A percentile compares a stretch with the other conserved stretches of the same genome.
phyloP scores from a whole-genome alignment of 805 yeast species.

The Suhomyces pyralidae region DNA sequence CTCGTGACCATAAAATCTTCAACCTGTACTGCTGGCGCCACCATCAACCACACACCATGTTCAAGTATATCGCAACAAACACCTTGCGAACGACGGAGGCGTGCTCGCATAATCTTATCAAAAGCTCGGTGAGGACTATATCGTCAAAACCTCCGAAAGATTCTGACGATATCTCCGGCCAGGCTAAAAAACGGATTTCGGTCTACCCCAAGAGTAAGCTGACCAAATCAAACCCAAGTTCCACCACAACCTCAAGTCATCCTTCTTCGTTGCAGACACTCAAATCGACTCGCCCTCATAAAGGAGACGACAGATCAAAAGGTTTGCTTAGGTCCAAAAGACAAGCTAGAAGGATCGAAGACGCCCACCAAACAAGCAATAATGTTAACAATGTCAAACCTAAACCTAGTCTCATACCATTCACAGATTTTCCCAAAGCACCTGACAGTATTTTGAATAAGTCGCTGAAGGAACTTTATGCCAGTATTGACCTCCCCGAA shows the following conservation, averaged over 20 bases:
- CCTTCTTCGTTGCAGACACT: background rate
- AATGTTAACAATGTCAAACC: background rate
- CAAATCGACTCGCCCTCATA: background rate
- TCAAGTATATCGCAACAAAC: background rate
- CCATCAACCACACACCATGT: background rate
- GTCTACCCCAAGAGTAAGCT: constrained; percentile 2
- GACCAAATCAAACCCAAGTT: constrained; percentile 6
- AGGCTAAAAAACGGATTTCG: constrained; percentile 2
- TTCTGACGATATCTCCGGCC: constrained; percentile 2
- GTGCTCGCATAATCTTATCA: background rate
- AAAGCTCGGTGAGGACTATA: constrained; percentile 5
- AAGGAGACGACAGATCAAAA: background rate
- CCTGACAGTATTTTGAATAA: constrained; percentile 16
- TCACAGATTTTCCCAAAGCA: constrained; percentile 31
- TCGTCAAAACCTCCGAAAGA: constrained; percentile 16
- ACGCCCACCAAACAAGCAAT: constrained; percentile 1
- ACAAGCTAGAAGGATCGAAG: constrained; percentile 3
- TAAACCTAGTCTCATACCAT: constrained; percentile 21
- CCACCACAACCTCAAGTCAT: background rate
- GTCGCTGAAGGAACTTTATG: constrained; percentile 18
- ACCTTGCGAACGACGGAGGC: background rate
- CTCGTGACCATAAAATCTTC: background rate
- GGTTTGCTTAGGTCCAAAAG: constrained; percentile 1
- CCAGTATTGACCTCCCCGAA: constrained; percentile 7
- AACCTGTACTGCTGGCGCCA: background rate